Evolutionary conservation across 2,329 filamentous ascomycete genomes (phyloP), one percentile per base, ranked within the genome.

Genomic region (Xylaria sp.): DNA sequence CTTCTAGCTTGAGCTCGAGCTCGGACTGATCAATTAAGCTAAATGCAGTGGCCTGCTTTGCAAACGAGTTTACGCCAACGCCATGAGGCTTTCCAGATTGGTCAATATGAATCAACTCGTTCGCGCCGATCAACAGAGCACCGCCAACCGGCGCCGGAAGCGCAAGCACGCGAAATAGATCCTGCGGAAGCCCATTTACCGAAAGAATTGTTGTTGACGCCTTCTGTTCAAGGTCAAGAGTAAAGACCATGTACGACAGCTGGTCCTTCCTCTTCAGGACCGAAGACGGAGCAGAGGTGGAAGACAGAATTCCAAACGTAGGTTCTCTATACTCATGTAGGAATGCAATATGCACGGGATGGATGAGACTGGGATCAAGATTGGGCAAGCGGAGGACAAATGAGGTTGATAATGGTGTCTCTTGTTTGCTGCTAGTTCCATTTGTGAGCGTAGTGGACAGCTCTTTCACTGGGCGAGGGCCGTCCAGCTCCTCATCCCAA

Each of bases 301-400:
- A 93, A 56, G 94, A 96, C 51, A 99, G 85, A 69, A 99, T 94
- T 66, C 95, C 96, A 82, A 99, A 97, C 0, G 96, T 99, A 13
- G 96, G 95, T 81, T 98, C 96, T 80, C 96, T 91, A 81, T 99
- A 99, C 83, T 98, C 95, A 86, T 98, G 89, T 73, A 99, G 84
- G 80, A 99, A 99, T 65, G 93, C 91, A 77, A 99, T 89, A 78
- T 97, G 93, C 77, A 98, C 90, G 58, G 95, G 94, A 81, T 97
- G 92, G 69, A 95, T 89, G 74, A 99, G 87, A 72, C 88, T 90
- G 71, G 94, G 92, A 80, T 98, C 95, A 81, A 99, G 87, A 76
- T 94, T 90, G 63, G 94, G 94, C 73, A 98, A 86, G 72, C 94
- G 92, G 73, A 99, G 87, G 72, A 98, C 95, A 84, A 98, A 99